Evolutionary conservation across 805 yeast species (phyloP).

Genomic region (Lachancea meyersii): DNA sequence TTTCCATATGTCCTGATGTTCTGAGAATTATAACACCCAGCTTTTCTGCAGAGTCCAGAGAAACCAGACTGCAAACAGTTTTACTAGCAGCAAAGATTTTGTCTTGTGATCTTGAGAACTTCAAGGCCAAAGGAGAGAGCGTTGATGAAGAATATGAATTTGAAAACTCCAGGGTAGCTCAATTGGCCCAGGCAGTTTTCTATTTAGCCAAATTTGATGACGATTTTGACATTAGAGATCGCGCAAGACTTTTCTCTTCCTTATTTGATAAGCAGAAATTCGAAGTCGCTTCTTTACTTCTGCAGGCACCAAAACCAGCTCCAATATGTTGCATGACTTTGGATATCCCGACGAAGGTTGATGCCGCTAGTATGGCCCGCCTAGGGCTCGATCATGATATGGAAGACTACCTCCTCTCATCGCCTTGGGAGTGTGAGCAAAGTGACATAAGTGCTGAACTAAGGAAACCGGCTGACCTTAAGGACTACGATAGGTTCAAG

Average conservation of each 20-base stretch:
- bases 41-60: constrained; percentile 49
- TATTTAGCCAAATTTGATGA: constrained; percentile 68
- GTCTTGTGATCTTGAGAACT: constrained; percentile 46
- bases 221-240: constrained; percentile 72
- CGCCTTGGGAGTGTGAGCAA: constrained; percentile 38
- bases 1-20: constrained; percentile 66
- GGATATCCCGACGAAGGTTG: neutral
- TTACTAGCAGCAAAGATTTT: constrained; percentile 68
- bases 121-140: constrained; percentile 18
- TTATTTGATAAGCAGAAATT: constrained; percentile 47
- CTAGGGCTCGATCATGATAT: constrained; percentile 23
- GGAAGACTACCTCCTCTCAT: constrained; percentile 27
- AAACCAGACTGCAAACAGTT: constrained; percentile 65
- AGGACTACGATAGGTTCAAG: constrained; percentile 36
- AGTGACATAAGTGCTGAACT: constrained; percentile 28
- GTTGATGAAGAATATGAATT: constrained; percentile 30
- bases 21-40: constrained; percentile 49
- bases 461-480: constrained; percentile 36
- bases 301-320: constrained; percentile 72
- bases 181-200: constrained; percentile 56
- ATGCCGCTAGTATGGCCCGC: constrained; percentile 15
- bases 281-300: constrained; percentile 59
- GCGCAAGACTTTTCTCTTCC: constrained; percentile 67
- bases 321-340: constrained; percentile 32
- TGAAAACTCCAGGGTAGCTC: constrained; percentile 33